Evolutionary conservation across 2,329 filamentous ascomycete species (phyloP), one percentile per base, ranked within the genome.

Genomic region (Chrysoporthe austroafricana): DNA sequence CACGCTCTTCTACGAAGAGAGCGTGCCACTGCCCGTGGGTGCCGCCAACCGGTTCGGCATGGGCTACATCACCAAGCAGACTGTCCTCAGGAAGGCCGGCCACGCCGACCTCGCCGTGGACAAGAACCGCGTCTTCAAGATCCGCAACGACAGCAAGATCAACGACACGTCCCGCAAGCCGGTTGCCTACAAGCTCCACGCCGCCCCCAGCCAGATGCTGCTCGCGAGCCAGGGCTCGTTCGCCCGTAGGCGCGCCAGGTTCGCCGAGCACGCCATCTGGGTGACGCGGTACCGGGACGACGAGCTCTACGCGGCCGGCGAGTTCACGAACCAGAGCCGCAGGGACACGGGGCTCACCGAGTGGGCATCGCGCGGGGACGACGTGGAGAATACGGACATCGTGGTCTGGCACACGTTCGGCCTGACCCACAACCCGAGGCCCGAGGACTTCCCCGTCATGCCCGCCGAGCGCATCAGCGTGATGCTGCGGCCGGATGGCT

Each of bases 381-480:
- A 83, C 62, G 79, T 80, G 11, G 80, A 84, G 63, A n/a, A n/a
- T n/a, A n/a, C n/a, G n/a, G n/a, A n/a, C n/a, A 77, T 84, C 26
- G 83, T 86, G 1, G 77, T 86, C n/a, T 86, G 83, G 82, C 79
- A 85, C 0, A 82, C 85, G 66, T 80, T 80, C 69, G 77, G 85
- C 42, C 83, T 89, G 64, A 88, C 88, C 66, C 87, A 89, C 71
- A 82, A 89, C 36, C 87, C 88, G 0, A 80, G 88, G 5, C 81
- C 86, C 34, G 88, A 90, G 73, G 88, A 91, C 73, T 91, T 90
- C 77, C 88, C 88, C 0, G 86, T 91, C 52, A 91, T 91, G 89
- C 88, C 88, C 0, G 84, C 83, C 72, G 88, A 91, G 76, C 83
- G 79, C 14, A 74, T 85, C 18, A 80, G 79, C 71, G 82, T 86